phyloP scores from a whole-genome alignment of 805 yeast genomes.

The Candida tallmaniae region DNA sequence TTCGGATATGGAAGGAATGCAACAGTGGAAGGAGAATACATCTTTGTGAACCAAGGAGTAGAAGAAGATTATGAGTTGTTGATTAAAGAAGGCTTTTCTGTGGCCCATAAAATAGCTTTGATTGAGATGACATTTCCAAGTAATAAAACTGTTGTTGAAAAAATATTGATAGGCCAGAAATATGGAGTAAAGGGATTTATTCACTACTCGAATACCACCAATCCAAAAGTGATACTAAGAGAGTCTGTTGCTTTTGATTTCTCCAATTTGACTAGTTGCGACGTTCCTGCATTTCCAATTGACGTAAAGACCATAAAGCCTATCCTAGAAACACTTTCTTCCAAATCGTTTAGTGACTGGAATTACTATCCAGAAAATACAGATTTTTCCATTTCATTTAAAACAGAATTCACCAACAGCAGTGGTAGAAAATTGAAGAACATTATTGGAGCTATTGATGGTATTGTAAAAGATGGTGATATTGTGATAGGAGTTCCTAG shows the following conservation, averaged over 20 bases:
- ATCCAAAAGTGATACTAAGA: constrained; percentile 15
- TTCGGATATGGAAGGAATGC: constrained; percentile 25
- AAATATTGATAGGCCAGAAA: constrained; percentile 19
- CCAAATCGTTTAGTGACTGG: constrained; percentile 18
- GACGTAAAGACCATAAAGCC: constrained; percentile 23
- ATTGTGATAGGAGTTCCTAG: constrained; percentile 37
- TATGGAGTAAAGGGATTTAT: constrained; percentile 24
- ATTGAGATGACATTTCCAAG: constrained; percentile 12
- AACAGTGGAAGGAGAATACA: constrained; percentile 18
- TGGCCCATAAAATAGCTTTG: constrained; percentile 25
- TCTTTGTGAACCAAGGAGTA: constrained; percentile 29
- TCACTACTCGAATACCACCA: constrained; percentile 15
- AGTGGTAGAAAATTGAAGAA: constrained; percentile 21
- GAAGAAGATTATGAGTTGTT: constrained; percentile 24
- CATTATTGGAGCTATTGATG: constrained; percentile 28
- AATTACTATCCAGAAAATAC: constrained; percentile 18
- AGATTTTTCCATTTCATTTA: constrained; percentile 14
- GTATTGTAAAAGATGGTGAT: constrained; percentile 36
- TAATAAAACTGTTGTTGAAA: constrained; percentile 18
- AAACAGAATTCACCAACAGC: constrained; percentile 11
- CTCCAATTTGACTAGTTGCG: constrained; percentile 6
- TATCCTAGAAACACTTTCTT: constrained; percentile 19
- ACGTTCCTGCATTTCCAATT: constrained; percentile 24
- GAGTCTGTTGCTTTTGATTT: constrained; percentile 13
- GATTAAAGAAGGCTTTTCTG: constrained; percentile 13